Percentiles rank a stretch among this genome's conserved stretches.
Evolutionary conservation across 257 asterid genomes (phyloP).

Genomic region (Solanum neorickii): DNA sequence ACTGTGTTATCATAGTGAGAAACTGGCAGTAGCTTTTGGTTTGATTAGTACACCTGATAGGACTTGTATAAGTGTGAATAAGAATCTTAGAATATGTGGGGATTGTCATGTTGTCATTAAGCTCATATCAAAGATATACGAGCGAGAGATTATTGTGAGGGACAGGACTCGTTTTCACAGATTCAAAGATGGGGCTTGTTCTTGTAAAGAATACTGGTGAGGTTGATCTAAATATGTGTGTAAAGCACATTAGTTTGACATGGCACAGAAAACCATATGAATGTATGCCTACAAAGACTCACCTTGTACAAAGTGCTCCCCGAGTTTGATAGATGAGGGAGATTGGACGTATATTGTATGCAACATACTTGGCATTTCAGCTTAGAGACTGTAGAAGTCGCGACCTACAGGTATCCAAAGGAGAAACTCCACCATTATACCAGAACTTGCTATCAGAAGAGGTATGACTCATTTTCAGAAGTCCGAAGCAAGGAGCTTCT

Average conservation of each 20-base stretch:
- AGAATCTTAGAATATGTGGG: conserved; percentile 92
- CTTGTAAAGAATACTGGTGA: conserved; percentile 86
- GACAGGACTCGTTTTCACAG: conserved; percentile 86
- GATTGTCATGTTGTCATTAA: conserved; percentile 85
- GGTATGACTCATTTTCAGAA: neutral
- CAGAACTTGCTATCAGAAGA: neutral
- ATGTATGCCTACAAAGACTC: neutral
- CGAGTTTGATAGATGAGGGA: neutral
- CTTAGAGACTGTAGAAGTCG: neutral
- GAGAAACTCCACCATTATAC: neutral
- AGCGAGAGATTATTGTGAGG: conserved; percentile 66
- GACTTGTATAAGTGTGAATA: conserved; percentile 48
- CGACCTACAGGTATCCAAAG: neutral
- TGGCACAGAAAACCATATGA: neutral
- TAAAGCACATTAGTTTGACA: neutral
- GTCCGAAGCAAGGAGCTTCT: neutral
- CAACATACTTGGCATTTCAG: neutral
- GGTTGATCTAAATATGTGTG: neutral
- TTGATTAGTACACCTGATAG: conserved; percentile 47
- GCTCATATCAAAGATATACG: conserved; percentile 57
- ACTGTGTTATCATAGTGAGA: conserved; percentile 76
- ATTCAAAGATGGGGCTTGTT: conserved; percentile 63
- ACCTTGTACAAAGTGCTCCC: neutral
- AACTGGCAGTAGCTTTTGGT: conserved; percentile 77
- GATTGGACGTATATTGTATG: neutral